A percentile compares a stretch with the other conserved stretches of the same genome.
These are phyloP conservation scores for Ophiostoma piceae DNA, from an alignment of 2,329 filamentous ascomycete genomes.

Conservation along the genomic window DNA sequence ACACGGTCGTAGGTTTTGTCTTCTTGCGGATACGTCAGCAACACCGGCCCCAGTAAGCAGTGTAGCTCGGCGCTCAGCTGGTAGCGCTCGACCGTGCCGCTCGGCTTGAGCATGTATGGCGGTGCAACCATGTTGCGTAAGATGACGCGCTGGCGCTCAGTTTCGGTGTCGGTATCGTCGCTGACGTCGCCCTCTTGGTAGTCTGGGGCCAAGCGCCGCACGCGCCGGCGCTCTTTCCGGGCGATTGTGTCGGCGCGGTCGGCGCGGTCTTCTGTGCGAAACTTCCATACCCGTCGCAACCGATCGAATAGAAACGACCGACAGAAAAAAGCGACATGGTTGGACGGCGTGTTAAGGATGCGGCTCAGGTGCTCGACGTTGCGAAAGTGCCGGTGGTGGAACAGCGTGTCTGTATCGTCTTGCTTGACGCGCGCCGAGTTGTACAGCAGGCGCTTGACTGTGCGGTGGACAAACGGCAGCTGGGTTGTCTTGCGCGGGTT, in stretches of 20 bases:
- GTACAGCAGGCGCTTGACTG: constrained; percentile 43
- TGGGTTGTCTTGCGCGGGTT: constrained; percentile 41
- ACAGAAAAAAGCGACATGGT: constrained; percentile 56
- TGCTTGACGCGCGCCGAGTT: constrained; percentile 38
- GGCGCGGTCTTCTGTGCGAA: neutral
- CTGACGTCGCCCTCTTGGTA: neutral
- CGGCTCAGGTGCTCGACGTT: constrained; percentile 43
- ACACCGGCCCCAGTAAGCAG: constrained; percentile 60
- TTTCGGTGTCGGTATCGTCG: constrained; percentile 1
- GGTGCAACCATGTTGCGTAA: neutral
- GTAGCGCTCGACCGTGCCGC: constrained; percentile 38
- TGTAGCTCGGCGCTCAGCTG: constrained; percentile 68
- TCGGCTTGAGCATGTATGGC: constrained; percentile 21
- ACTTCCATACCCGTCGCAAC: constrained; percentile 9
- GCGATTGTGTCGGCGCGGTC: neutral
- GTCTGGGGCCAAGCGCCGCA: neutral
- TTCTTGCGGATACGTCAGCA: constrained; percentile 36
- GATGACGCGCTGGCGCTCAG: neutral
- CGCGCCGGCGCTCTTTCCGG: neutral
- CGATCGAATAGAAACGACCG: constrained; percentile 59
- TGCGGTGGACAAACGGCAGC: constrained; percentile 45
- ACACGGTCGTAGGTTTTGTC: constrained; percentile 35
- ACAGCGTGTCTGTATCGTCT: constrained; percentile 29
- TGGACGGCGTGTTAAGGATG: constrained; percentile 44
- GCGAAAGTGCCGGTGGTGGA: constrained; percentile 41